phyloP scores from a whole-genome alignment of 345 rosid genomes.

The Ceriops decandra region DNA sequence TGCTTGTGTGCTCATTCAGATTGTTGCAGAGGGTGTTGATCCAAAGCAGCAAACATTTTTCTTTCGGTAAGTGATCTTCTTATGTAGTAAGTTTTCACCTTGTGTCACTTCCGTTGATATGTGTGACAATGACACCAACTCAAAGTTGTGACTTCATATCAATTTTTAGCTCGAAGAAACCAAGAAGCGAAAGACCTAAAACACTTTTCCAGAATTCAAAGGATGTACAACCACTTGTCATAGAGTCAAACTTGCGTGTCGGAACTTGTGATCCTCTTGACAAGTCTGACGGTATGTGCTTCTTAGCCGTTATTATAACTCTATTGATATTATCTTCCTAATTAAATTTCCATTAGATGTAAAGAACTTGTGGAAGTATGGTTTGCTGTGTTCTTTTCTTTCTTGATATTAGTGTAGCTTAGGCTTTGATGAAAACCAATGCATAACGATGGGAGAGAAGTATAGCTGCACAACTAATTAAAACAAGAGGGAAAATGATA shows the following conservation, averaged over 20 bases:
- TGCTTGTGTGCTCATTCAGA: slow-evolving; percentile 41
- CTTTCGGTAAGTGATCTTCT: slow-evolving; percentile 53
- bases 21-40: slow-evolving; percentile 70
- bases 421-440: no score
- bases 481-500: no score
- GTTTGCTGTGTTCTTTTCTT: no score
- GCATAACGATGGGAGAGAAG: no score
- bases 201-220: slow-evolving; percentile 51
- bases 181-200: slow-evolving; percentile 53
- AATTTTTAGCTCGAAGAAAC: slow-evolving; percentile 62
- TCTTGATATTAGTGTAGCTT: no score
- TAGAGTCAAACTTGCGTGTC: slow-evolving; percentile 39
- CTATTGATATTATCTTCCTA: background rate
- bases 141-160: slow-evolving; percentile 2
- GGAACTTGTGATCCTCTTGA: slow-evolving; percentile 50
- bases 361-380: no score
- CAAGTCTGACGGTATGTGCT: slow-evolving; percentile 55
- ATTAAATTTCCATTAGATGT: no score
- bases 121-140: slow-evolving; percentile 5
- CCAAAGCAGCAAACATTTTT: slow-evolving; percentile 89
- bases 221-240: slow-evolving; percentile 54
- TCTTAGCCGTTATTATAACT: background rate
- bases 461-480: no score
- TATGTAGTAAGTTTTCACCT: slow-evolving; percentile 9
- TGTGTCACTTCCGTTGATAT: slow-evolving; percentile 8